Evolutionary conservation across 169 alveolate species (phyloP).

Genomic region (Cryptosporidium meleagridis): DNA sequence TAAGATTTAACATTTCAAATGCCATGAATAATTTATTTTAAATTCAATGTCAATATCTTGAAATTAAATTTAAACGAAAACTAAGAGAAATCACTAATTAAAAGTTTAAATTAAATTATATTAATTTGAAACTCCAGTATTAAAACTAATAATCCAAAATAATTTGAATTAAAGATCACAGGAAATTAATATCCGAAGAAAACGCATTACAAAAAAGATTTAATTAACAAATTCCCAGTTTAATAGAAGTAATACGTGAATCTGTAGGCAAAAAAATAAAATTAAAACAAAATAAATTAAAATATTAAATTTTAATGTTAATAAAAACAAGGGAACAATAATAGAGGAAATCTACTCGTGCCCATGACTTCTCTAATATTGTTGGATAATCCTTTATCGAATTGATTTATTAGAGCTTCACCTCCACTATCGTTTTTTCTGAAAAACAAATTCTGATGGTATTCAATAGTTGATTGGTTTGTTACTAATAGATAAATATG

Average conservation of each 20-base stretch:
- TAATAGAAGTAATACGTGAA: too few species aligned
- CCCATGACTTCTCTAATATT: conserved; percentile 67
- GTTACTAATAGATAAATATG: conserved; percentile 46
- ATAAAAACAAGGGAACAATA: conserved; percentile 50
- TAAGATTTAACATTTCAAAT: too few species aligned
- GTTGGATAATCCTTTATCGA: conserved; percentile 17
- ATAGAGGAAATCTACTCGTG: conserved; percentile 33
- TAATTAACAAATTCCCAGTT: not conserved
- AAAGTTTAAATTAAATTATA: too few species aligned
- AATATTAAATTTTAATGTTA: not conserved
- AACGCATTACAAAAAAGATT: not conserved
- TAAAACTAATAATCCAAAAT: not conserved
- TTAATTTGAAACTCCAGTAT: too few species aligned
- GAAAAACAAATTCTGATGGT: conserved; percentile 17
- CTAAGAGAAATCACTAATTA: too few species aligned
- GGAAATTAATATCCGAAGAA: too few species aligned
- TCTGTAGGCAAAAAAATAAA: not conserved
- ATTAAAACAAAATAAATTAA: too few species aligned
- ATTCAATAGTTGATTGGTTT: conserved; percentile 68
- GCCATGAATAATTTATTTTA: too few species aligned
- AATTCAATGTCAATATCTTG: too few species aligned
- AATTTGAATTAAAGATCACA: not conserved
- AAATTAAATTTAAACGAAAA: too few species aligned
- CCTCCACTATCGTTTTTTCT: conserved; percentile 17
- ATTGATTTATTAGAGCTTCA: not conserved